These are phyloP conservation scores for Nicotiana benthamiana DNA, from an alignment of 257 asterid genomes.

Conservation along the genomic window DNA sequence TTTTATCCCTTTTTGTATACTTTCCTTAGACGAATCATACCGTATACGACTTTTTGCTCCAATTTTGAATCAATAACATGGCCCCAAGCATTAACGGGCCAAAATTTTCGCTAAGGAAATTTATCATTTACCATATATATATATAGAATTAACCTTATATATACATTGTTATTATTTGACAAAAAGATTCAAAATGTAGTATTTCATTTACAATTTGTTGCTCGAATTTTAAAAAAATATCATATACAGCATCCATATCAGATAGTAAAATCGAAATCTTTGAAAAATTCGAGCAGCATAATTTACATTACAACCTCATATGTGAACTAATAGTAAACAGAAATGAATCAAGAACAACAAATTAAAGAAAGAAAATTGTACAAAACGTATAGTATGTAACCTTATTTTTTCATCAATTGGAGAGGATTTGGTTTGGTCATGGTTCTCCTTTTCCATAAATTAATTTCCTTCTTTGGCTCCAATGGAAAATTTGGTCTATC, in stretches of 20 bases:
- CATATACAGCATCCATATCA: fast-evolving
- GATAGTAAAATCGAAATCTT: background rate
- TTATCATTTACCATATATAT: no score
- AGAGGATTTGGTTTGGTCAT: conserved; percentile 69
- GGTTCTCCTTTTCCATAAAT: conserved; percentile 84
- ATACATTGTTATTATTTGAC: no score
- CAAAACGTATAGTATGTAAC: background rate
- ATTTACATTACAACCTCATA: background rate
- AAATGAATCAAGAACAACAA: background rate
- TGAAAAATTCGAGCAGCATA: background rate
- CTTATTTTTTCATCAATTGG: conserved; percentile 15
- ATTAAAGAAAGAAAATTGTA: background rate
- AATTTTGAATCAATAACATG: background rate
- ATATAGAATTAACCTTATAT: no score
- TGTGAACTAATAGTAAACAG: background rate
- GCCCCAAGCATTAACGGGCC: background rate
- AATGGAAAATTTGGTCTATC: conserved; percentile 14
- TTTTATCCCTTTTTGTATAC: background rate
- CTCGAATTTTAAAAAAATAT: background rate
- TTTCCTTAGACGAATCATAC: background rate
- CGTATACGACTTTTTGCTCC: background rate
- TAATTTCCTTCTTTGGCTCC: conserved; percentile 81
- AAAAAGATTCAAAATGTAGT: no score
- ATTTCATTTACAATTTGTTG: background rate
- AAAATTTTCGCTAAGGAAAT: no score